Evolutionary conservation across 805 yeast genomes (phyloP), one percentile per base, ranked within the genome.

Genomic region (Blastobotrys attinorum): DNA sequence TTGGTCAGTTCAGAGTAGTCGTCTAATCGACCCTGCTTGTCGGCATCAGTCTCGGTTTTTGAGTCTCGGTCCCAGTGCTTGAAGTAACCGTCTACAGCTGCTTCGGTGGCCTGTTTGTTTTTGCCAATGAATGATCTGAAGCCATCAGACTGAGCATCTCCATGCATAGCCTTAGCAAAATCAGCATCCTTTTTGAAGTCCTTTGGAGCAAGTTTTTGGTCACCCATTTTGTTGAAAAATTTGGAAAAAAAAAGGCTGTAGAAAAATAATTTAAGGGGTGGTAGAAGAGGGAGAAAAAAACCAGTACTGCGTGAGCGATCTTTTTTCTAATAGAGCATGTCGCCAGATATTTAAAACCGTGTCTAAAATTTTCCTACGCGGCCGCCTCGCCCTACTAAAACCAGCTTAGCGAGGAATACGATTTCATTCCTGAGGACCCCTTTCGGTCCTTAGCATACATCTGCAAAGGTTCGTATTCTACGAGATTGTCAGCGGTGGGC

Each of bases 41-140:
- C 74, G 56, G 41, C 76, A 69, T 69, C 88, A 83, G 60, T 92
- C 83, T 49, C 69, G 20, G 75, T 78, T 47, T 75, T 63, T 54
- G 79, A 79, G 22, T 60, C 81, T 63, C 84, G 84, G 61, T 90
- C 96, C 97, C 97, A 90, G 70, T 88, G 95, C 71, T 86, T 85
- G 76, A 92, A 83, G 67, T 92, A 90, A 47, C 92, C 95, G 52
- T 78, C 81, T 52, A 79, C 79, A 42, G 97, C 97, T 40, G 81
- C 83, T 52, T 76, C 75, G 59, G 85, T 85, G 34, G 90, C 97
- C 38, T 73, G 73, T 53, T 77, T 77, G 66, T 87, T 75, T 71
- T 92, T 92, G 54, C 79, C 65, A 46, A 86, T 61, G 55, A 88
- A 73, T 25, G 97, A 96, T 29, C 75, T 60, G 51, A 87, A 69